Percentiles rank a stretch among this genome's conserved stretches.
Conservation (phyloP, 2,329 filamentous ascomycete genomes). For the Zasmidium citrigriseum region DNA sequence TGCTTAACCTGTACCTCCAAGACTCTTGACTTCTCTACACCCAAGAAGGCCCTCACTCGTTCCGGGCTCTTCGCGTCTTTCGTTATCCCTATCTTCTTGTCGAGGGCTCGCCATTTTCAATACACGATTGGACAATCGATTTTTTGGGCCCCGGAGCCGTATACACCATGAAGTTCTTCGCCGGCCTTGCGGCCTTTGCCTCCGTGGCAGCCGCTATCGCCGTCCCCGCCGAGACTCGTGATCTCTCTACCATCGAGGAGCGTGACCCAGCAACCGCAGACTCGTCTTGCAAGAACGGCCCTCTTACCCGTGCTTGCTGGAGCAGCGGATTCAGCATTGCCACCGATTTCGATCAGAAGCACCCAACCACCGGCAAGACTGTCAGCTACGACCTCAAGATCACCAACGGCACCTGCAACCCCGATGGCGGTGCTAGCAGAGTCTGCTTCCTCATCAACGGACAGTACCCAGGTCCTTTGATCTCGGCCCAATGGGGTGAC, state of each 20-base stretch:
- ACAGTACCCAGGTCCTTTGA: slow-evolving; percentile 55
- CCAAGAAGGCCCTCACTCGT: slow-evolving; percentile 2
- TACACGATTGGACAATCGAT: not conserved
- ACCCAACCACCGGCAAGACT: slow-evolving; percentile 42
- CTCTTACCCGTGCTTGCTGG: slow-evolving; percentile 45
- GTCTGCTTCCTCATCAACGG: slow-evolving; percentile 58
- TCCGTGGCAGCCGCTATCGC: slow-evolving; percentile 9
- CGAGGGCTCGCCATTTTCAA: not conserved
- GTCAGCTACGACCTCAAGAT: slow-evolving; percentile 36
- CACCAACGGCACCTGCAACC: slow-evolving; percentile 39
- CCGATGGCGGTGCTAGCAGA: slow-evolving; percentile 36
- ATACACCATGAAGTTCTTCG: slow-evolving; percentile 13
- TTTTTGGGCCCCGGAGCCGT: not conserved
- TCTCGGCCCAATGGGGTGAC: slow-evolving; percentile 29
- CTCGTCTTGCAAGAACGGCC: slow-evolving; percentile 40
- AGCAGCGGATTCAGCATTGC: slow-evolving; percentile 44
- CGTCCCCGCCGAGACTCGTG: slow-evolving; percentile 27
- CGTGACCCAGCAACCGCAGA: slow-evolving; percentile 12
- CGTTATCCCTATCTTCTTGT: not conserved
- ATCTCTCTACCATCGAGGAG: slow-evolving; percentile 24
- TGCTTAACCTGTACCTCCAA: not conserved
- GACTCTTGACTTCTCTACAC: not conserved
- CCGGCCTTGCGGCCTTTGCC: slow-evolving; percentile 8
- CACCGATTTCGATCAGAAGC: slow-evolving; percentile 48
- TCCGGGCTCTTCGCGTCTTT: not conserved